Base-by-base conservation (phyloP, 805 yeast species). In the Starmerella apis region DNA sequence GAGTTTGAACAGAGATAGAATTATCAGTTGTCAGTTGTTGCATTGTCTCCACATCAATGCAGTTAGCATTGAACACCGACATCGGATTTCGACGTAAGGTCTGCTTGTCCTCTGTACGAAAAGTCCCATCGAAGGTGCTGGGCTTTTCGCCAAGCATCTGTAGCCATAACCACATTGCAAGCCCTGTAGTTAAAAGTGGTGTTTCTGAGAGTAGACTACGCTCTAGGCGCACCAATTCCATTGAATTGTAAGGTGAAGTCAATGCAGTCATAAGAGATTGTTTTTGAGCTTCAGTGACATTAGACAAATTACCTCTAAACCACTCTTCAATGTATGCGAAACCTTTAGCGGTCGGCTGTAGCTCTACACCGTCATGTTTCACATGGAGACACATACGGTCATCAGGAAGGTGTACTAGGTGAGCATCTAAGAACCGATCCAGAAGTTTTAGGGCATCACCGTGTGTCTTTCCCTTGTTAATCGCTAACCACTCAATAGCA, bases 271-370 rank as follows among this genome's bases (percentile, higher is more conserved):
- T 14, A 3, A 47, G 25, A 1, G 18, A 7, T 18, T 20, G 18
- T 0, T 62, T 59, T 0, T 80, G 80, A 23, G 67, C 59, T 0
- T 56, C 50, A 1, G 59, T 52, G 14, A 64, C 64, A 41, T 66
- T 70, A 43, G 79, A 63, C 0, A 87, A 94, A 43, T 73, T 64
- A 37, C 69, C 74, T 46, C 71, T 68, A 53, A 82, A 78, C 62
- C 80, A 86, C 16, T 71, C 68, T 45, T 77, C 78, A 2, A 88
- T 64, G 0, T 86, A 60, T 0, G 86, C 80, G 7, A 86, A 78
- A 1, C 96, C 97, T 61, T 90, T 90, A 0, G 96, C 87, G 0
- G 96, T 86, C 3, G 95, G 95, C 61, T 90, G 96, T 25, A 86
- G 61, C 10, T 20, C 10, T 14, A 18, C n/a, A 2, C 32, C 46